phyloP scores from a whole-genome alignment of 2,329 filamentous ascomycete species.

The Emmonsia crescens region DNA sequence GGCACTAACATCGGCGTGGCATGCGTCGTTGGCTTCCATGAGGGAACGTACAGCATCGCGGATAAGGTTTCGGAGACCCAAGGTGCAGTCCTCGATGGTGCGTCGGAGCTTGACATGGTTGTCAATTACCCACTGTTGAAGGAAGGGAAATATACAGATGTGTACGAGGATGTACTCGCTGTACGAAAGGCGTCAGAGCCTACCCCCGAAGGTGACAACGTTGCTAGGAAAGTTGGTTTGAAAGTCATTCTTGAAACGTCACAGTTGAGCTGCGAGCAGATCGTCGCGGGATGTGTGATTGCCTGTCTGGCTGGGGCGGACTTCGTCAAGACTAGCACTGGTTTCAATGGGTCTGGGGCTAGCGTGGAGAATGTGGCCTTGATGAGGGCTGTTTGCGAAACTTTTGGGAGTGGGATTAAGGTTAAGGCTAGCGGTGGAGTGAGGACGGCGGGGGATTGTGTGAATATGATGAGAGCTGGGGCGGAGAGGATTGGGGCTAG shows the following conservation, averaged over 20 bases:
- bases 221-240: slow-evolving; percentile 31
- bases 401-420: slow-evolving; percentile 33
- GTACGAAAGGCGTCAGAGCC: slow-evolving; percentile 35
- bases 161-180: slow-evolving; percentile 44
- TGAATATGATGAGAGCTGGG: slow-evolving; percentile 46
- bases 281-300: slow-evolving; percentile 44
- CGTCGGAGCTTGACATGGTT: slow-evolving; percentile 49
- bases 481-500: slow-evolving; percentile 48
- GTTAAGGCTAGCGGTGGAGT: slow-evolving; percentile 52
- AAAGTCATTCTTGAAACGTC: slow-evolving; percentile 53
- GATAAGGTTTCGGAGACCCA: slow-evolving; percentile 43
- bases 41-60: slow-evolving; percentile 44
- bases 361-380: slow-evolving; percentile 41
- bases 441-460: slow-evolving; percentile 39
- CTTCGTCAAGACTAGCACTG: slow-evolving; percentile 52
- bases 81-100: slow-evolving; percentile 40
- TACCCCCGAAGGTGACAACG: slow-evolving; percentile 19
- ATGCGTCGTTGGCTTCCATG: slow-evolving; percentile 50
- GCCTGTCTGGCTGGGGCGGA: slow-evolving; percentile 44
- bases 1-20: slow-evolving; percentile 41
- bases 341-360: slow-evolving; percentile 47
- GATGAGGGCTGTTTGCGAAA: slow-evolving; percentile 42
- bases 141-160: slow-evolving; percentile 34
- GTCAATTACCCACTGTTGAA: slow-evolving; percentile 44
- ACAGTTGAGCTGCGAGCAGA: slow-evolving; percentile 38